A percentile compares a stretch with the other conserved stretches of the same genome.
phyloP scores from a whole-genome alignment of 768 basidiomycete species.

The Podaxis mareebaensis region DNA sequence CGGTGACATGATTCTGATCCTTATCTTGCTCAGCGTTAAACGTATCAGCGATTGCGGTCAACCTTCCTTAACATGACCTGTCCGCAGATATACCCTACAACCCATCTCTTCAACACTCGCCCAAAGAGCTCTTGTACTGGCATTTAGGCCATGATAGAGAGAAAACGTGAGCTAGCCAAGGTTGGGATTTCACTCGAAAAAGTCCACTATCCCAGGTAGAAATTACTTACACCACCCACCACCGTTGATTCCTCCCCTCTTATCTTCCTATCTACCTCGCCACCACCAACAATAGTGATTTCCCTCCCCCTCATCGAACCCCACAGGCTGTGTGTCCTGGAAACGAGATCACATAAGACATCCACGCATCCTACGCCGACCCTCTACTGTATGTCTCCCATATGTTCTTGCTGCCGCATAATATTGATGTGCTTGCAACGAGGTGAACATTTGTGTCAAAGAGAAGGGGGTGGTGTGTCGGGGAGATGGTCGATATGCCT shows the following conservation, averaged over 20 bases:
- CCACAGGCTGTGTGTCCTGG: conserved; percentile 84
- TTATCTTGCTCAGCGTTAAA: too few relatives aligned
- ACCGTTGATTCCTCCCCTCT: not conserved
- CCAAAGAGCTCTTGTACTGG: too few relatives aligned
- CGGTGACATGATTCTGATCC: too few relatives aligned
- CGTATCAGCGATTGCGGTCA: too few relatives aligned
- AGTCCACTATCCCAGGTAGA: not conserved
- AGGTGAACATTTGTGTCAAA: conserved; percentile 70
- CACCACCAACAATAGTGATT: conserved; percentile 39
- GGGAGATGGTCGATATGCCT: too few relatives aligned
- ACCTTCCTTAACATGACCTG: too few relatives aligned
- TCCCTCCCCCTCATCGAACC: conserved; percentile 84
- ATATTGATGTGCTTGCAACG: conserved; percentile 57
- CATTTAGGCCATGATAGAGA: too few relatives aligned
- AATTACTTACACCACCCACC: not conserved
- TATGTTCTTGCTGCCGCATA: conserved; percentile 74
- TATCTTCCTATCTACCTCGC: not conserved
- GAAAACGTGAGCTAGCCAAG: too few relatives aligned
- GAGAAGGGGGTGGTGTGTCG: conserved; percentile 32
- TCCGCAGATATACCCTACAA: too few relatives aligned
- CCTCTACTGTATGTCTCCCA: conserved; percentile 72
- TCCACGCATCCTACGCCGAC: conserved; percentile 67
- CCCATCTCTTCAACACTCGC: too few relatives aligned
- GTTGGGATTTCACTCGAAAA: too few relatives aligned
- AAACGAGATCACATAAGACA: conserved; percentile 78